These are phyloP conservation scores for Chrysoporthe deuterocubensis DNA, from an alignment of 2,329 filamentous ascomycete genomes.

Conservation along the genomic window DNA sequence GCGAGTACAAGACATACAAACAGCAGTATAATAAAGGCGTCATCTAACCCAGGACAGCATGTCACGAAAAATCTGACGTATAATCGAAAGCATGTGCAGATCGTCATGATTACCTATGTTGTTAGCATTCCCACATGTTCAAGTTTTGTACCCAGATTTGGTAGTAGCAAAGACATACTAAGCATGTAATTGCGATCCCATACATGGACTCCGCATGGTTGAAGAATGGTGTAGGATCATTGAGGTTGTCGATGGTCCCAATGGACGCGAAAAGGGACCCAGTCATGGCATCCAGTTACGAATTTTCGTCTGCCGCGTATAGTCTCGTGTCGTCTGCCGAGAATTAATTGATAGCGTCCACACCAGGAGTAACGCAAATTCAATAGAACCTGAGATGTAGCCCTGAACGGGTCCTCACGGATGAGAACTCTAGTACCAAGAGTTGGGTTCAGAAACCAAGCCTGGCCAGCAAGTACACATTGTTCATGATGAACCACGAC, in stretches of 20 bases:
- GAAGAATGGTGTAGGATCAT: conserved; percentile 19
- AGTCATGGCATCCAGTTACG: neutral
- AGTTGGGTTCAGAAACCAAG: neutral
- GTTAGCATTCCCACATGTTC: neutral
- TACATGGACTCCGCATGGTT: conserved; percentile 17
- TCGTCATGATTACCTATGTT: conserved; percentile 12
- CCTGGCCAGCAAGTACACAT: conserved; percentile 6
- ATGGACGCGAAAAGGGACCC: conserved; percentile 19
- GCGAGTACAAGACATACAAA: conserved; percentile 9
- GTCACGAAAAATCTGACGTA: conserved; percentile 26
- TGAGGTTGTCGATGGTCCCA: conserved; percentile 19
- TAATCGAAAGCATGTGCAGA: conserved; percentile 16
- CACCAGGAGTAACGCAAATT: neutral
- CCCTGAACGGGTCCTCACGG: neutral
- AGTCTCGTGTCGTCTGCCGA: neutral
- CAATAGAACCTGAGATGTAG: neutral
- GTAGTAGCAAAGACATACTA: neutral
- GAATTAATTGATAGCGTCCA: neutral
- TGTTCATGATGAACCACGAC: neutral
- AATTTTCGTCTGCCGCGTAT: neutral
- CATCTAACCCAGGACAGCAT: conserved; percentile 23
- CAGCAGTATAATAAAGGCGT: conserved; percentile 15
- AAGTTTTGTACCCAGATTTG: no score
- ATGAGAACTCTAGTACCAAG: neutral
- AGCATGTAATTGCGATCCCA: conserved; percentile 4